Evolutionary conservation across 495 filamentous ascomycete species (phyloP), one percentile per base, ranked within the genome.

Genomic region (Neurospora sp.): DNA sequence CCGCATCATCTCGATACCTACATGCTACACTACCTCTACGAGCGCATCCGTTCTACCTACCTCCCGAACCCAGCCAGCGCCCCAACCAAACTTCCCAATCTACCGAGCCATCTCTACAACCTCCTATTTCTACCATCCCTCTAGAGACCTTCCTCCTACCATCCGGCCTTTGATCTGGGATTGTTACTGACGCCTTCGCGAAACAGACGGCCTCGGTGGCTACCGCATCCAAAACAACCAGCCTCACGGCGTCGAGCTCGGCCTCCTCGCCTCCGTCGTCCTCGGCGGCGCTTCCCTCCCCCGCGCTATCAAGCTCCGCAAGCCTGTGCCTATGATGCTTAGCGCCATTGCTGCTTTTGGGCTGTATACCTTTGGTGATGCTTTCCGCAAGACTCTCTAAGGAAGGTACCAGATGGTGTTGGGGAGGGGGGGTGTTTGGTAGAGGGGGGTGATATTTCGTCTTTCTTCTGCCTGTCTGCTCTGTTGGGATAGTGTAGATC

Each of bases 281-380:
- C 85, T 99, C 70, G 94, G 92, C 8, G 94, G 93, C 2, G 89
- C 89, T 42, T 92, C 92, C 7, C 87, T 97, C 70, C 96, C 96
- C 15, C 86, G 96, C 62, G 96, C 93, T 9, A 88, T 98, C 71
- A 90, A 89, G 82, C 87, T 89, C 69, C 84, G 85, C 76, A 97
- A 97, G 87, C 89, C 91, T 3, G 86, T 97, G 73, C 94, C 94
- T 15, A 82, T 89, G 70, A 88, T 89, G 24, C 81, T 97, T 79
- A 93, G 91, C 77, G 70, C 91, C 70, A 74, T 92, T 72, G 89
- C 90, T 6, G 69, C 84, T 36, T 88, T 85, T 78, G 90, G 90
- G 17, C 75, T 92, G 73, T 84, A 79, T 74, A 87, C 84, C 15
- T 92, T 90, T 77, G 90, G 90, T 45, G 84, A 82, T 77, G 90